Conservation (phyloP, 2,329 filamentous ascomycete genomes). For the Neoascochyta sp. region DNA sequence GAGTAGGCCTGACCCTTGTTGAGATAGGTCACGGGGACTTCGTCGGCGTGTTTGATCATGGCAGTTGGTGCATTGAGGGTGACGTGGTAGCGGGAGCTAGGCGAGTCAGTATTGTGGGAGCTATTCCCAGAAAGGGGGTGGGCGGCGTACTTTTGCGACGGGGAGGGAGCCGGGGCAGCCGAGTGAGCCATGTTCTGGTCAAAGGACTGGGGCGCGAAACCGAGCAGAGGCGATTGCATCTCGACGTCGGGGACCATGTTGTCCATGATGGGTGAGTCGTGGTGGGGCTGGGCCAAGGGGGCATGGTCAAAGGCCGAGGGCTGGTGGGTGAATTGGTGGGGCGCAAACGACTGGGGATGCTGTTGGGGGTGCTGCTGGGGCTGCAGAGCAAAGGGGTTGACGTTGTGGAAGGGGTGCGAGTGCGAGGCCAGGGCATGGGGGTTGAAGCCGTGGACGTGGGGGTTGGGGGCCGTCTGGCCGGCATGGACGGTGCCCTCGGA, state of each 20-base stretch:
- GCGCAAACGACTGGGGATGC: constrained; percentile 59
- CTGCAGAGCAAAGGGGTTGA: constrained; percentile 66
- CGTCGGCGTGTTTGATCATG: constrained; percentile 85
- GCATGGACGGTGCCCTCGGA: constrained; percentile 63
- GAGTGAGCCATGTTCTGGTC: constrained; percentile 48
- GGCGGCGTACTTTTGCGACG: constrained; percentile 47
- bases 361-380: too few species aligned
- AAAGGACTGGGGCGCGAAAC: constrained; percentile 51
- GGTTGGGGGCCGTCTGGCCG: constrained; percentile 43
- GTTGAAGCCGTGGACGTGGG: constrained; percentile 66
- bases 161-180: constrained; percentile 32
- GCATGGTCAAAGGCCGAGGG: constrained; percentile 68
- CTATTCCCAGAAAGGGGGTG: constrained; percentile 1
- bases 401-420: constrained; percentile 56
- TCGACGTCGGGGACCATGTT: constrained; percentile 53
- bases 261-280: constrained; percentile 65
- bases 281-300: constrained; percentile 64
- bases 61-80: constrained; percentile 91
- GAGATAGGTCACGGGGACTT: constrained; percentile 95
- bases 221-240: constrained; percentile 60
- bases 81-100: constrained; percentile 79
- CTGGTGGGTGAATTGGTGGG: constrained; percentile 75
- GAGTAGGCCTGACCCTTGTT: constrained; percentile 97
- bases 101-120: constrained; percentile 18
- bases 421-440: constrained; percentile 37